phyloP scores from a whole-genome alignment of 495 filamentous ascomycete genomes.

The Penicillium dipodomyicola region DNA sequence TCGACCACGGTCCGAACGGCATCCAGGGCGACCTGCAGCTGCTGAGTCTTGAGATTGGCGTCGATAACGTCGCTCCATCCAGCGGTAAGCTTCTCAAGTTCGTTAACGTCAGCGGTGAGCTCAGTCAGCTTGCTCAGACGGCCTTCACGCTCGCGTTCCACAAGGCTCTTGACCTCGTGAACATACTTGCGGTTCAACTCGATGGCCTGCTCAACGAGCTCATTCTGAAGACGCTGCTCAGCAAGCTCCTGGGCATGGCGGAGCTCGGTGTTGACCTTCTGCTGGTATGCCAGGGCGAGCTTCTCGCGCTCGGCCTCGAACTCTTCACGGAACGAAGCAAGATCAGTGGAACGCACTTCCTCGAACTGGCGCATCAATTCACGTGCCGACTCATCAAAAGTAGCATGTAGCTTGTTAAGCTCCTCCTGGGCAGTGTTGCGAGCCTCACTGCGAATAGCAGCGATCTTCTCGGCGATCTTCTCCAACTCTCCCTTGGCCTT shows the following conservation, averaged over 20 bases:
- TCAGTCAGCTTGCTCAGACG: slow-evolving; percentile 82
- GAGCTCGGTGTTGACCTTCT: slow-evolving; percentile 73
- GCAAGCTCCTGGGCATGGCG: slow-evolving; percentile 69
- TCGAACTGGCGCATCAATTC: slow-evolving; percentile 71
- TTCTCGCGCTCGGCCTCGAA: slow-evolving; percentile 85
- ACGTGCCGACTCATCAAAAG: slow-evolving; percentile 78
- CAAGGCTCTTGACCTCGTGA: slow-evolving; percentile 69
- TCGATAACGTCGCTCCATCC: slow-evolving; percentile 87
- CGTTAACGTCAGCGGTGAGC: slow-evolving; percentile 68
- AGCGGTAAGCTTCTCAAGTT: slow-evolving; percentile 79
- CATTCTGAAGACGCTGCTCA: slow-evolving; percentile 77
- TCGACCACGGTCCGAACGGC: slow-evolving; percentile 81
- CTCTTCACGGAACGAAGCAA: slow-evolving; percentile 77
- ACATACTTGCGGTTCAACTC: slow-evolving; percentile 81
- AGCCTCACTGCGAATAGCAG: slow-evolving; percentile 61
- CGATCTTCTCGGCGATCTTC: slow-evolving; percentile 71
- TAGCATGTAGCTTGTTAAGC: slow-evolving; percentile 64
- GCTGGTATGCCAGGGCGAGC: slow-evolving; percentile 69
- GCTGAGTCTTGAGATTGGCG: slow-evolving; percentile 85
- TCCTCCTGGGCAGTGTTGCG: slow-evolving; percentile 72
- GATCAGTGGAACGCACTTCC: slow-evolving; percentile 67
- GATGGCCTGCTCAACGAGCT: slow-evolving; percentile 87
- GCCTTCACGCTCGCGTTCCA: slow-evolving; percentile 84
- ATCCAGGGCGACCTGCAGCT: slow-evolving; percentile 91
- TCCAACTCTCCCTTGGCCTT: slow-evolving; percentile 83